Evolutionary conservation across 768 basidiomycete species (phyloP).

Genomic region (Amanita brunnescens): DNA sequence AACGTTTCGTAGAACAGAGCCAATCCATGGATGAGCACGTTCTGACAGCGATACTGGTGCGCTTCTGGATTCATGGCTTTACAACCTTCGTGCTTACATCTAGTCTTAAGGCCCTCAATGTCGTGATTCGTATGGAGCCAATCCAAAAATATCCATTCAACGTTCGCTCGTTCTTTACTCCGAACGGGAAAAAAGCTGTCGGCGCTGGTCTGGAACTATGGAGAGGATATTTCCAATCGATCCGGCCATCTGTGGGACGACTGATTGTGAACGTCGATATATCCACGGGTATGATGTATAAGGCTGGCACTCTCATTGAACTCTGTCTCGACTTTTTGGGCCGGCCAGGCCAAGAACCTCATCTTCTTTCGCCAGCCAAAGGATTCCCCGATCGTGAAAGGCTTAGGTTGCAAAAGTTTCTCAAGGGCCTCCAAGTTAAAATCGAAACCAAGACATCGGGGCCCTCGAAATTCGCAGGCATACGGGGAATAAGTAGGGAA

Average conservation of each 20-base stretch:
- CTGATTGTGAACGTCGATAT: conserved; percentile 75
- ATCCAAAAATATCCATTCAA: conserved; percentile 62
- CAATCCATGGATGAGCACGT: conserved; percentile 65
- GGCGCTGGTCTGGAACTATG: conserved; percentile 62
- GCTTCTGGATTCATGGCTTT: conserved; percentile 8
- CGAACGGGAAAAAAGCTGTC: conserved; percentile 40
- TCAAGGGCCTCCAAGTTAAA: conserved; percentile 23
- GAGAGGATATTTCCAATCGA: conserved; percentile 77
- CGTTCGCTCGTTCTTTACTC: conserved; percentile 65
- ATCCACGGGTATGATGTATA: conserved; percentile 70
- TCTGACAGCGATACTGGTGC: conserved; percentile 49
- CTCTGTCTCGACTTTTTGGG: conserved; percentile 50
- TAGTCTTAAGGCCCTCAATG: conserved; percentile 51
- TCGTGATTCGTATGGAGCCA: conserved; percentile 69
- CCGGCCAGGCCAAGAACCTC: conserved; percentile 6
- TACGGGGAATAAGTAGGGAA: conserved; percentile 43
- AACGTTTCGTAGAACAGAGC: conserved; percentile 51
- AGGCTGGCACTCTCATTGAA: conserved; percentile 47
- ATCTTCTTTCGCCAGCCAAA: conserved; percentile 22
- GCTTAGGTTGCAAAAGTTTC: conserved; percentile 28
- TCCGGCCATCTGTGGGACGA: conserved; percentile 54
- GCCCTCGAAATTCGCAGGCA: conserved; percentile 28
- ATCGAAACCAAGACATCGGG: conserved; percentile 16
- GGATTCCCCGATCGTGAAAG: conserved; percentile 44
- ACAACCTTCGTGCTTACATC: neutral